A percentile compares a stretch with the other conserved stretches of the same genome.
Conservation (phyloP, 2,329 filamentous ascomycete genomes). For the Monilinia fructicola region DNA sequence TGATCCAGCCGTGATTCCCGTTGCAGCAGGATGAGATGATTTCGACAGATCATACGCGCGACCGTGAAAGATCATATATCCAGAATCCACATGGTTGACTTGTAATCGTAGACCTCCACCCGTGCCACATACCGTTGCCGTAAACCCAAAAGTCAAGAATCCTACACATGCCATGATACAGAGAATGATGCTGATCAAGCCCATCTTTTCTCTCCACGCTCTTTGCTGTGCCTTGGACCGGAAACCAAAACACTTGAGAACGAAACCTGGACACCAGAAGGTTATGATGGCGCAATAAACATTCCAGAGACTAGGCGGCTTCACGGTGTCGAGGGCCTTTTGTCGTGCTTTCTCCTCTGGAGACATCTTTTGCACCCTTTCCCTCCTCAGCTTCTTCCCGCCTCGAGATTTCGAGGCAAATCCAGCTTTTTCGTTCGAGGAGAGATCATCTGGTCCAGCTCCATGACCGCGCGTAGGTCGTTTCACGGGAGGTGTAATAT, state of each 20-base stretch:
- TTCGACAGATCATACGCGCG: conserved; percentile 78
- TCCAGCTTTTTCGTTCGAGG: conserved; percentile 32
- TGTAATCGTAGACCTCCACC: conserved; percentile 70
- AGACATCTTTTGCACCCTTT: conserved; percentile 62
- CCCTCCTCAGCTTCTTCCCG: conserved; percentile 41
- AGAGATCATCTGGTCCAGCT: conserved; percentile 32
- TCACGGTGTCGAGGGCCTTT: conserved; percentile 62
- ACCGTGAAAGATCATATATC: conserved; percentile 97
- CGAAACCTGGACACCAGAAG: conserved; percentile 87
- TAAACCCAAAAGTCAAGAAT: conserved; percentile 96
- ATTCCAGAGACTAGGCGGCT: conserved; percentile 87
- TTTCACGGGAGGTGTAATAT: conserved; percentile 33
- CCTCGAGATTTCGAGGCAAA: conserved; percentile 36
- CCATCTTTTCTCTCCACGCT: conserved; percentile 98
- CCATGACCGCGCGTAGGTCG: conserved; percentile 30
- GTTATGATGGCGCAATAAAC: conserved; percentile 92
- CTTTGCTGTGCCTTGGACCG: conserved; percentile 80
- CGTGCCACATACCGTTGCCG: conserved; percentile 75
- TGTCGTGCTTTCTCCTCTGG: conserved; percentile 59
- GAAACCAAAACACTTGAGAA: conserved; percentile 84
- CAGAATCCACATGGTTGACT: conserved; percentile 75
- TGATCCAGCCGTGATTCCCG: conserved; percentile 68
- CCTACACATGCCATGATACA: conserved; percentile 85
- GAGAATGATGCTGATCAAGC: conserved; percentile 89
- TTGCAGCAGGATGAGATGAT: conserved; percentile 76